Percentiles rank a stretch among this genome's conserved stretches.
Evolutionary conservation across 2,329 filamentous ascomycete genomes (phyloP).

Genomic region (Colletotrichum kahawae): DNA sequence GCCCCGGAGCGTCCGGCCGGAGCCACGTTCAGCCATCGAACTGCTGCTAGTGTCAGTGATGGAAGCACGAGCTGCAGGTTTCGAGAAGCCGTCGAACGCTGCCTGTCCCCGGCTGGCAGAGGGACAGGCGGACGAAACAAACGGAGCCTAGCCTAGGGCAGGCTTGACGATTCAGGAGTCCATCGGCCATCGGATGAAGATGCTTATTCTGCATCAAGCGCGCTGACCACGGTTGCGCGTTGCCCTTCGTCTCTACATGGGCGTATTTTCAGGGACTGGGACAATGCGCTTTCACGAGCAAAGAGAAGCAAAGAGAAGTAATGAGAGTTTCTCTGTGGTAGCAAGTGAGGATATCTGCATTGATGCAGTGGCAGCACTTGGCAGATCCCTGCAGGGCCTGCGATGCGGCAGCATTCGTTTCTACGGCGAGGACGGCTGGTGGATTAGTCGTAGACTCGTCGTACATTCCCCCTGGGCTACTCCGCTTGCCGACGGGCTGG

Average conservation of each 20-base stretch:
- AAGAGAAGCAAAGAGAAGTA: background rate
- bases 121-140: background rate
- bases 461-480: background rate
- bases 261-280: background rate
- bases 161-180: background rate
- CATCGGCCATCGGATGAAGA: background rate
- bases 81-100: slow-evolving; percentile 16
- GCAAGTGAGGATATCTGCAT: background rate
- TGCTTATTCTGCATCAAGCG: background rate
- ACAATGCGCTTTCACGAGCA: background rate
- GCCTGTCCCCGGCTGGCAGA: background rate
- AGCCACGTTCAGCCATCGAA: background rate
- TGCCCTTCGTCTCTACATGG: background rate
- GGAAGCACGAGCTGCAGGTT: slow-evolving; percentile 1
- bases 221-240: background rate
- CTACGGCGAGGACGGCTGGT: background rate
- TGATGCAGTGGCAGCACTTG: background rate
- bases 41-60: background rate
- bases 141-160: background rate
- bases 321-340: background rate
- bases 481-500: background rate
- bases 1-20: background rate
- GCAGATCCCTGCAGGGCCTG: background rate
- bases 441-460: background rate
- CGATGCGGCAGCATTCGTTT: background rate